Evolutionary conservation across 768 basidiomycete genomes (phyloP).

Genomic region (Strobilomyces confusus): DNA sequence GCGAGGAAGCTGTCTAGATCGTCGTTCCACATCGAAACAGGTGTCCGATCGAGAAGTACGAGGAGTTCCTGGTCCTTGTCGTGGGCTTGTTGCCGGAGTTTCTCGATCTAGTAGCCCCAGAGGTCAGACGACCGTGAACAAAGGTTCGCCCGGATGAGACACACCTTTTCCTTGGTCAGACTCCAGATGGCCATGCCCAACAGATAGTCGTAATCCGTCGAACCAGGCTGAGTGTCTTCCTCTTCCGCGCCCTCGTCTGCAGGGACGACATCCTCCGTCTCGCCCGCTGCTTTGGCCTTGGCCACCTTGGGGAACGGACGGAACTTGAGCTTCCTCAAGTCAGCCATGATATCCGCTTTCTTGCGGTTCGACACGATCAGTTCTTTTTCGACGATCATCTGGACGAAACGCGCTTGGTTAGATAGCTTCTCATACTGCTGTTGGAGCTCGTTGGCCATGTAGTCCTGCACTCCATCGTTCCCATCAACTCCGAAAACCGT

Average conservation of each 20-base stretch:
- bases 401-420: constrained; percentile 95
- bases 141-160: background rate
- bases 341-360: constrained; percentile 79
- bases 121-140: constrained; percentile 5
- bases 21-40: constrained; percentile 82
- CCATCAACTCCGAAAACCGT: background rate
- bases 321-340: constrained; percentile 82
- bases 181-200: constrained; percentile 94
- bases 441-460: constrained; percentile 79
- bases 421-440: constrained; percentile 75
- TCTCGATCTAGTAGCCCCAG: constrained; percentile 61
- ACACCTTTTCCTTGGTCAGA: constrained; percentile 88
- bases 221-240: constrained; percentile 36
- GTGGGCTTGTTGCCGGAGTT: constrained; percentile 70
- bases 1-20: constrained; percentile 82
- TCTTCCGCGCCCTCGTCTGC: constrained; percentile 47
- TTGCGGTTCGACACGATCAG: constrained; percentile 83
- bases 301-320: constrained; percentile 82
- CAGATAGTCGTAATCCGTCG: constrained; percentile 86
- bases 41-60: constrained; percentile 68
- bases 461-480: constrained; percentile 51
- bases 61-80: constrained; percentile 83
- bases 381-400: constrained; percentile 89
- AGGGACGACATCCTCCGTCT: constrained; percentile 56
- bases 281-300: constrained; percentile 63